Conservation (phyloP, 805 yeast species). For the Lipomyces japonicus region DNA sequence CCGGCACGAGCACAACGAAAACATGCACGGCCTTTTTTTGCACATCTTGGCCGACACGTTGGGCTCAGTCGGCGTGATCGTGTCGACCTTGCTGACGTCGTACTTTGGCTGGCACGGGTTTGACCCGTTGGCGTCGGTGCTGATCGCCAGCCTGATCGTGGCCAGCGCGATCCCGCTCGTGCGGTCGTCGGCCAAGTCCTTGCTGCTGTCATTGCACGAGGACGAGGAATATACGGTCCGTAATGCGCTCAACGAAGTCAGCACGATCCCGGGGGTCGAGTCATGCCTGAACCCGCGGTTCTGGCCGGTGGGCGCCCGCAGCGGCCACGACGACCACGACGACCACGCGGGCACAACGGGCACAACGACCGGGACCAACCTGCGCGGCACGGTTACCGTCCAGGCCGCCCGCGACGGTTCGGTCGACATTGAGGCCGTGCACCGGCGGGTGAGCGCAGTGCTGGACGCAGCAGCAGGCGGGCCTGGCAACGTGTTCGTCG, state of each 20-base stretch:
- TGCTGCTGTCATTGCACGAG: slow-evolving; percentile 59
- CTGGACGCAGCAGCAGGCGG: slow-evolving; percentile 36
- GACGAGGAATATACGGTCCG: slow-evolving; percentile 61
- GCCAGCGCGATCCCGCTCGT: slow-evolving; percentile 80
- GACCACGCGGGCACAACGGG: too few relatives aligned
- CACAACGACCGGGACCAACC: too few relatives aligned
- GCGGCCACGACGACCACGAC: too few relatives aligned
- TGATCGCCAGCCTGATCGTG: slow-evolving; percentile 78
- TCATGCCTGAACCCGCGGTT: slow-evolving; percentile 87
- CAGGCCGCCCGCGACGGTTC: too few relatives aligned
- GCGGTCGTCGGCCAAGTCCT: slow-evolving; percentile 70
- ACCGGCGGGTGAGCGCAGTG: slow-evolving; percentile 56
- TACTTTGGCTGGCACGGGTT: slow-evolving; percentile 71
- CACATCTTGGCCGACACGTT: slow-evolving; percentile 93
- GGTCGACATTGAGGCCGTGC: slow-evolving; percentile 54
- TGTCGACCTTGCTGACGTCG: slow-evolving; percentile 76
- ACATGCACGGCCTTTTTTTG: slow-evolving; percentile 90
- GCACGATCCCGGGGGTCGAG: slow-evolving; percentile 65
- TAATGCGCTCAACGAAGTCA: slow-evolving; percentile 59
- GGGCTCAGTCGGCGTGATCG: slow-evolving; percentile 96
- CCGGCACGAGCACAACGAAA: slow-evolving; percentile 46
- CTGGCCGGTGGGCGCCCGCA: slow-evolving; percentile 61
- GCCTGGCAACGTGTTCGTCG: slow-evolving; percentile 20
- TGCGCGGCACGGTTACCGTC: slow-evolving; percentile 79
- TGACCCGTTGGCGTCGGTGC: slow-evolving; percentile 88